phyloP scores from a whole-genome alignment of 345 rosid genomes.

The Citrus maxima region DNA sequence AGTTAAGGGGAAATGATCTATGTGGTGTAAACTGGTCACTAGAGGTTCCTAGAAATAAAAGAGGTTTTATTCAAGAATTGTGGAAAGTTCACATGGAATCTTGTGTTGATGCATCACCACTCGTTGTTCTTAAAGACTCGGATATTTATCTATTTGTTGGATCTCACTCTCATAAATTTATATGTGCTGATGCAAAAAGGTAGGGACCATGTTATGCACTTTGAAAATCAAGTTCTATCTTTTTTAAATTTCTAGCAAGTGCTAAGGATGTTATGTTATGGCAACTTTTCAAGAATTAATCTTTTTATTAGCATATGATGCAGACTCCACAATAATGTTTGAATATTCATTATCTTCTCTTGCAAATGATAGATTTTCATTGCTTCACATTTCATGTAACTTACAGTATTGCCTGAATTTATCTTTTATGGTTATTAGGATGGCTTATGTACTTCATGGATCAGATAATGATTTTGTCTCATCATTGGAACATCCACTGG shows the following conservation, averaged over 20 bases:
- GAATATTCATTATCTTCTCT: background rate
- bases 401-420: background rate
- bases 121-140: slow-evolving; percentile 53
- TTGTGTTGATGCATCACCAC: slow-evolving; percentile 93
- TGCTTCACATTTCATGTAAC: background rate
- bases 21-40: slow-evolving; percentile 30
- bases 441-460: too few relatives aligned
- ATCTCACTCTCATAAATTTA: slow-evolving; percentile 77
- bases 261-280: background rate
- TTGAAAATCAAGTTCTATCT: background rate
- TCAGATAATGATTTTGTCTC: background rate
- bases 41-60: slow-evolving; percentile 40
- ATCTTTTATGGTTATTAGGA: background rate
- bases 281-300: background rate
- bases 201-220: slow-evolving; percentile 19
- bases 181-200: slow-evolving; percentile 73
- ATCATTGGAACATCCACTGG: background rate
- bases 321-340: background rate
- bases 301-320: background rate
- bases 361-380: background rate
- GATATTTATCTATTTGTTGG: slow-evolving; percentile 78
- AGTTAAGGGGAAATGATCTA: slow-evolving; percentile 19
- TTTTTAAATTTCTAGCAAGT: background rate
- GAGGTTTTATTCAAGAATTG: slow-evolving; percentile 46
- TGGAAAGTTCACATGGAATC: slow-evolving; percentile 93